These are phyloP conservation scores for Teunomyces cretensis DNA, from an alignment of 805 yeast genomes.

Conservation along the genomic window DNA sequence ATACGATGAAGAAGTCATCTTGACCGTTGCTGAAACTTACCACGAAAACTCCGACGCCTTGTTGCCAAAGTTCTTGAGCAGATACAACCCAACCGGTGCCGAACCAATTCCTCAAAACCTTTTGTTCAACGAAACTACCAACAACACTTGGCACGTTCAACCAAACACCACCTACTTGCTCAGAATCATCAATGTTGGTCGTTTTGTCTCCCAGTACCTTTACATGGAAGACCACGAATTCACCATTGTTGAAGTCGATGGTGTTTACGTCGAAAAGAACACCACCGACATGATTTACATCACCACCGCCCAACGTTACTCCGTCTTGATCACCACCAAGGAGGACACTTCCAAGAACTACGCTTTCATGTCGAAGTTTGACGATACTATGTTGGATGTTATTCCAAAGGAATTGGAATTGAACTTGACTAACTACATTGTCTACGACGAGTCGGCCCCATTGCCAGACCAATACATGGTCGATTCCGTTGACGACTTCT, in stretches of 20 bases:
- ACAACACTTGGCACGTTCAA: constrained; percentile 72
- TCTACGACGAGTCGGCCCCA: constrained; percentile 49
- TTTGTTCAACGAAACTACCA: constrained; percentile 78
- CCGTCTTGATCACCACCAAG: constrained; percentile 75
- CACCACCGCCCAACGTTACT: constrained; percentile 90
- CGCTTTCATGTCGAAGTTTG: constrained; percentile 81
- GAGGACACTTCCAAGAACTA: constrained; percentile 59
- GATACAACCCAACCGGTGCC: constrained; percentile 94
- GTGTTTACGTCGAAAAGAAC: constrained; percentile 76
- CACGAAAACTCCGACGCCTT: constrained; percentile 59
- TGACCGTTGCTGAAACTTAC: constrained; percentile 86
- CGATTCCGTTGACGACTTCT: constrained; percentile 45
- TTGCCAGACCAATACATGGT: constrained; percentile 41
- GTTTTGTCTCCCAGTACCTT: constrained; percentile 86
- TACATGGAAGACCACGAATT: constrained; percentile 86
- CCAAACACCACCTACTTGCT: constrained; percentile 84
- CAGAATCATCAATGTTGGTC: constrained; percentile 82
- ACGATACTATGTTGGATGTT: constrained; percentile 78
- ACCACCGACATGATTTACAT: constrained; percentile 71
- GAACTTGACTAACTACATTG: constrained; percentile 74
- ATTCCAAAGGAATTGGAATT: constrained; percentile 63
- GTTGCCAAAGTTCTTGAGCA: constrained; percentile 56
- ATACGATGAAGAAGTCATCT: constrained; percentile 74
- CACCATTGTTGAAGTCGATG: constrained; percentile 90
- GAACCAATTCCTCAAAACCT: constrained; percentile 90